Conservation (phyloP, 345 rosid genomes). For the Rhodomyrtus tomentosa region DNA sequence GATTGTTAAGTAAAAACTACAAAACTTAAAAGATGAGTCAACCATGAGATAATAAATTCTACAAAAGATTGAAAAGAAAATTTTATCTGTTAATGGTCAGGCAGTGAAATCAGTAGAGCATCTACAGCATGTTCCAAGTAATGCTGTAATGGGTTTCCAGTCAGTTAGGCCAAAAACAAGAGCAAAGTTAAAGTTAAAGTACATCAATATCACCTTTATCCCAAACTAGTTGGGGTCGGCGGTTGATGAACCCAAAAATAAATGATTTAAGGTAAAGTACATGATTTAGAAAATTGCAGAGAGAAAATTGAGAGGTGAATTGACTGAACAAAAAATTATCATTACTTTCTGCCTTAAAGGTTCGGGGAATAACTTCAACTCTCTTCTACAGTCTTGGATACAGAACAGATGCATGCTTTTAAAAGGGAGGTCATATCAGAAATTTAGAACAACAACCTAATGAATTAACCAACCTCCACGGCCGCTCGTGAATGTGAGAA, state of each 20-base stretch:
- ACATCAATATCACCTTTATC: too few relatives aligned
- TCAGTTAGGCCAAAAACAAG: background rate
- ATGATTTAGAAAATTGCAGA: background rate
- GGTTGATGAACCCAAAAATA: too few relatives aligned
- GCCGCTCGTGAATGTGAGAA: background rate
- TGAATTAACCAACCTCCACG: background rate
- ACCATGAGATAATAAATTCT: background rate
- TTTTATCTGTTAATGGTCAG: background rate
- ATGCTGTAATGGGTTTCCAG: background rate
- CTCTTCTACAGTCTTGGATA: background rate
- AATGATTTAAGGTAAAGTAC: background rate
- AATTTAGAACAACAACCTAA: background rate
- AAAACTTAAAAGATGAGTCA: background rate
- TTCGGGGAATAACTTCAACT: background rate
- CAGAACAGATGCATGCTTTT: background rate
- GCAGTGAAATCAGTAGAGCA: background rate
- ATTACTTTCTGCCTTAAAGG: background rate
- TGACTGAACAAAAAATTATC: background rate
- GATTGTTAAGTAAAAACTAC: background rate
- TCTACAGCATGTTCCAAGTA: background rate
- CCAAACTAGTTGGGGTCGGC: too few relatives aligned
- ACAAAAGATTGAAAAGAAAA: background rate
- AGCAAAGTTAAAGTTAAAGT: background rate
- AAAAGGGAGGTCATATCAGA: background rate
- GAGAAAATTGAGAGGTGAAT: background rate